Evolutionary conservation across 805 yeast genomes (phyloP).

Genomic region (Candida alai): DNA sequence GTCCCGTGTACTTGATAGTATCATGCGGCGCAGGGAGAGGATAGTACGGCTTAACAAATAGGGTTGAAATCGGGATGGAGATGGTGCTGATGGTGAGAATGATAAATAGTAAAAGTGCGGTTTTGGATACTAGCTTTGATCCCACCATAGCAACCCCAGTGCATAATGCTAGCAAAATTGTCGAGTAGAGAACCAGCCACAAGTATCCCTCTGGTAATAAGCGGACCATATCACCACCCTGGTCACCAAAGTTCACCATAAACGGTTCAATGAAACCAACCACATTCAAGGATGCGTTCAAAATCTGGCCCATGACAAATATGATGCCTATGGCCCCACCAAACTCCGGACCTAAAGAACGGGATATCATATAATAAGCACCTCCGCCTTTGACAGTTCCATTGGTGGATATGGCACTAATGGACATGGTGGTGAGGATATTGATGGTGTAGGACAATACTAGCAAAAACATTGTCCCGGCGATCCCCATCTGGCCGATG

Average conservation of each 20-base stretch:
- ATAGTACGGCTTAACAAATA: constrained; percentile 54
- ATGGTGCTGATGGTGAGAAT: constrained; percentile 66
- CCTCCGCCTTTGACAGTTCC: constrained; percentile 99
- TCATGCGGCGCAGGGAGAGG: constrained; percentile 52
- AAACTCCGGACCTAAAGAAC: constrained; percentile 95
- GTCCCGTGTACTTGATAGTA: constrained; percentile 58
- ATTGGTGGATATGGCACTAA: constrained; percentile 94
- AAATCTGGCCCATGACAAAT: constrained; percentile 89
- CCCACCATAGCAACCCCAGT: constrained; percentile 78
- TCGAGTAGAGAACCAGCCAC: constrained; percentile 69
- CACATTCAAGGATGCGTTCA: constrained; percentile 88
- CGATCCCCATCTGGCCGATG: constrained; percentile 87
- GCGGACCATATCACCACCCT: constrained; percentile 50
- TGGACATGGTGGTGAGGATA: constrained; percentile 79
- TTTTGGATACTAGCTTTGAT: constrained; percentile 72
- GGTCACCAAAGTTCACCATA: constrained; percentile 67
- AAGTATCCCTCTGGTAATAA: constrained; percentile 67
- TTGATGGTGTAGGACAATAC: constrained; percentile 75
- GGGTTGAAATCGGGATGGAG: constrained; percentile 75
- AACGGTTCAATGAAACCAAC: constrained; percentile 95
- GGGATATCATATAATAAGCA: constrained; percentile 93
- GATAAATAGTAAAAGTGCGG: constrained; percentile 72
- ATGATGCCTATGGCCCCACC: constrained; percentile 97
- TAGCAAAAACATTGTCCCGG: constrained; percentile 69
- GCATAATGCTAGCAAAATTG: constrained; percentile 65